These are phyloP conservation scores for Talaromyces sp. DNA, from an alignment of 2,329 filamentous ascomycete species.

Conservation along the genomic window DNA sequence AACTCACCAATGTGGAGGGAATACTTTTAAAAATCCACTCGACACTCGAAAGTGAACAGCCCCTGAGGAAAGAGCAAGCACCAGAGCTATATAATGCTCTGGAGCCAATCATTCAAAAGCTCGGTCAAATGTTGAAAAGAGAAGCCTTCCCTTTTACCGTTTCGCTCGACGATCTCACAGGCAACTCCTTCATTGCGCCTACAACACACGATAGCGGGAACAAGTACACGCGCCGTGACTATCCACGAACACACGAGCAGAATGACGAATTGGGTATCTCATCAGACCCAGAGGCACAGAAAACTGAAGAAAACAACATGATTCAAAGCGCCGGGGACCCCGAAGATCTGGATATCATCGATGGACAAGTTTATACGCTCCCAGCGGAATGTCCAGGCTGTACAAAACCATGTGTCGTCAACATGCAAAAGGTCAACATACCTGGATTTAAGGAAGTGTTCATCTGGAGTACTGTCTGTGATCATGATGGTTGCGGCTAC, in stretches of 20 bases:
- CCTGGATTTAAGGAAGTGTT: constrained; percentile 97
- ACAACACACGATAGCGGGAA: constrained; percentile 68
- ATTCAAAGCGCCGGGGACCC: constrained; percentile 47
- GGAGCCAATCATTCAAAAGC: constrained; percentile 65
- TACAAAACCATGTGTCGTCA: constrained; percentile 75
- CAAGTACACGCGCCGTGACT: constrained; percentile 85
- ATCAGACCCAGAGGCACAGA: constrained; percentile 31
- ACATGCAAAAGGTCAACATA: constrained; percentile 99
- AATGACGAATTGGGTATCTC: constrained; percentile 79
- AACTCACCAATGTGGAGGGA: constrained; percentile 90
- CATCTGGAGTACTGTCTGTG: constrained; percentile 89
- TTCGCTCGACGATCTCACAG: constrained; percentile 81
- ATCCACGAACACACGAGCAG: constrained; percentile 73
- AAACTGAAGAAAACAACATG: constrained; percentile 21
- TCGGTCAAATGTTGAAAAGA: constrained; percentile 71
- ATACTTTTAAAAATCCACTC: constrained; percentile 71
- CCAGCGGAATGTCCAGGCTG: constrained; percentile 89
- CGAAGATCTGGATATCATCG: constrained; percentile 73
- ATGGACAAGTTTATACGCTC: constrained; percentile 89
- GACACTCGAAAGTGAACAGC: constrained; percentile 76
- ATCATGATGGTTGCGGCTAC: constrained; percentile 82
- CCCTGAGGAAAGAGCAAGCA: constrained; percentile 68
- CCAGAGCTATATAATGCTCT: constrained; percentile 77
- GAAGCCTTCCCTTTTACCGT: constrained; percentile 81
- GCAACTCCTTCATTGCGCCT: constrained; percentile 95